A percentile compares a stretch with the other conserved stretches of the same genome.
Evolutionary conservation across 805 yeast genomes (phyloP).

Genomic region (Metschnikowia proteae): DNA sequence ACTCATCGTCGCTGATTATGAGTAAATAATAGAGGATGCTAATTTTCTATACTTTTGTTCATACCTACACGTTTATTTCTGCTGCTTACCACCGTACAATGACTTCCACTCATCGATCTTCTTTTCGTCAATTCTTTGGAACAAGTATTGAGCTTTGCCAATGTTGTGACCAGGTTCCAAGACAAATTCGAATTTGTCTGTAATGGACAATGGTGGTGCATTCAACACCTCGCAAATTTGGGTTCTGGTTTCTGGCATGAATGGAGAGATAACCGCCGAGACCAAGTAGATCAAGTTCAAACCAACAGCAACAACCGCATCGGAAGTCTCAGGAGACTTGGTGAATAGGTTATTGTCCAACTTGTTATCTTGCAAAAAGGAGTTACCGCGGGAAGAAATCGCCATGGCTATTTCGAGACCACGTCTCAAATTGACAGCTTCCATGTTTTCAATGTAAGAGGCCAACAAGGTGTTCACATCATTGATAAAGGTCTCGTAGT

Average conservation of each 20-base stretch:
- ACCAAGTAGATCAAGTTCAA: slow-evolving; percentile 82
- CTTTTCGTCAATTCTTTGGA: slow-evolving; percentile 86
- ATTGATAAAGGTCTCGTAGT: slow-evolving; percentile 40
- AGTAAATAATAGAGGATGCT: background rate
- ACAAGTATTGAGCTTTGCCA: slow-evolving; percentile 87
- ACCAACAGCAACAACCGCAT: slow-evolving; percentile 90
- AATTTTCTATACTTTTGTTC: background rate
- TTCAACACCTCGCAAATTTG: slow-evolving; percentile 76
- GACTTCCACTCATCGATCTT: slow-evolving; percentile 83
- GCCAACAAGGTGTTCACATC: slow-evolving; percentile 64
- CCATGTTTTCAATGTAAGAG: slow-evolving; percentile 69
- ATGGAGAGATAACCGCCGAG: slow-evolving; percentile 81
- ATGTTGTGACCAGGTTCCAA: slow-evolving; percentile 80
- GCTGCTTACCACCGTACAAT: slow-evolving; percentile 78
- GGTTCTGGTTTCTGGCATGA: slow-evolving; percentile 78
- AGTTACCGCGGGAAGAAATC: slow-evolving; percentile 88
- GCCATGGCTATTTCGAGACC: slow-evolving; percentile 93
- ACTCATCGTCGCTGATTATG: background rate
- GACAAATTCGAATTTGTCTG: slow-evolving; percentile 66
- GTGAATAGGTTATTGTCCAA: slow-evolving; percentile 82
- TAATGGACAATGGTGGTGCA: slow-evolving; percentile 74
- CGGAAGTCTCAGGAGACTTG: slow-evolving; percentile 73
- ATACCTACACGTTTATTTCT: slow-evolving; percentile 9
- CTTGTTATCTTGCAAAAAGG: slow-evolving; percentile 92
- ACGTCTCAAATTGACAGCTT: slow-evolving; percentile 72